phyloP scores from a whole-genome alignment of 202 grass and related monocot genomes.

The Saccharum hybrid region DNA sequence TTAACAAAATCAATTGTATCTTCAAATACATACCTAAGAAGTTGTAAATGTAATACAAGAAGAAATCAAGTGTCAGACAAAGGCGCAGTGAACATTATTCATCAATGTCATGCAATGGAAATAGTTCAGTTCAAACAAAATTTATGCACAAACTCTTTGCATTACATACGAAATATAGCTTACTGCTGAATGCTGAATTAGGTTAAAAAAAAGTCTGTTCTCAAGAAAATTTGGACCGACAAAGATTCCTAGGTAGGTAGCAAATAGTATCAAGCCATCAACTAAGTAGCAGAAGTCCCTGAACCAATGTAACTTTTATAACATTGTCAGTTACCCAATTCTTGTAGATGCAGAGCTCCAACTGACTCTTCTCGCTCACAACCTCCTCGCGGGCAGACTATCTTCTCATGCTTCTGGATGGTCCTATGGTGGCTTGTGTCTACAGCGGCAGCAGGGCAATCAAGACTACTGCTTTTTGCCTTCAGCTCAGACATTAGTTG shows the following conservation, averaged over 20 bases:
- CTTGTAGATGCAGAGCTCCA: too few relatives aligned
- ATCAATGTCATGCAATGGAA: constrained; percentile 8
- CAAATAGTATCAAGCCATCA: background rate
- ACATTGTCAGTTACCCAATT: background rate
- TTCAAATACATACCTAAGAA: constrained; percentile 87
- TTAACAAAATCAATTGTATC: constrained; percentile 95
- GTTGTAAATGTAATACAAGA: constrained; percentile 16
- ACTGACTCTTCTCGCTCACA: too few relatives aligned
- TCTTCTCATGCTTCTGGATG: too few relatives aligned
- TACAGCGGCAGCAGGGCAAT: too few relatives aligned
- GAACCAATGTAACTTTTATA: background rate
- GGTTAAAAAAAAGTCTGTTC: background rate
- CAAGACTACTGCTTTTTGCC: too few relatives aligned
- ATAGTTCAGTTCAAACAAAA: background rate
- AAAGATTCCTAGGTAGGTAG: background rate
- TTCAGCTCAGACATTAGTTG: too few relatives aligned
- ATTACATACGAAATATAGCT: constrained; percentile 6
- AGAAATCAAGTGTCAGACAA: constrained; percentile 33
- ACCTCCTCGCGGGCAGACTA: too few relatives aligned
- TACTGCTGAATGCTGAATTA: background rate
- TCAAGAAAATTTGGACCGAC: constrained; percentile 4
- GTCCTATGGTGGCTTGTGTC: too few relatives aligned
- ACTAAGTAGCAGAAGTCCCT: background rate
- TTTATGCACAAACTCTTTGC: background rate
- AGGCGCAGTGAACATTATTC: background rate